Base-by-base conservation (phyloP, 2,329 filamentous ascomycete genomes). In the Aspergillus sp. region DNA sequence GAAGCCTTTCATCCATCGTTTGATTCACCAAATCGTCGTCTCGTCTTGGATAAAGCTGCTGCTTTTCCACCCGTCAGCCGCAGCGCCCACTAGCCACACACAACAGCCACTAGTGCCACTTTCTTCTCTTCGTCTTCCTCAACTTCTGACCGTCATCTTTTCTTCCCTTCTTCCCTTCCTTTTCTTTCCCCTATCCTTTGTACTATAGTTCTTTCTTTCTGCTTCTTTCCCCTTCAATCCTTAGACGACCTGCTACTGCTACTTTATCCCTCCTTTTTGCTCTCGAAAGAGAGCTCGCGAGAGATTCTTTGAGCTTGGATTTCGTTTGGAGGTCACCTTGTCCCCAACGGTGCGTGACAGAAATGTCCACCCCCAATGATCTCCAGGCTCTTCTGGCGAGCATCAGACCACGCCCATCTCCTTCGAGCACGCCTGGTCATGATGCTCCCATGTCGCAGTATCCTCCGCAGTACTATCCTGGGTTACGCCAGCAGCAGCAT, bases 321-420 rank as follows among this genome's bases (percentile, higher is more conserved):
- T 51, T 50, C 47, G 43, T 50, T 54, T 57, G 50, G 54, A 56
- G 57, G 59, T 61, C 57, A 58, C 52, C 55, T 54, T 44, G 44
- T 39, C 47, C 43, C 42, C 42, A 47, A 19, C 19, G 59, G 59
- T 58, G 60, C 58, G 60, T 51, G 65, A 59, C 65, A 68, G 68
- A 67, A 69, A 73, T 73, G 70, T 72, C 70, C 50, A 67, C 66
- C 57, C 65, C 66, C 46, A 67, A 64, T 47, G 68, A 73, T 61
- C 58, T 73, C 45, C 69, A 72, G 58, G 67, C 70, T 57, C 65
- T 73, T 31, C 61, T 73, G 56, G 68, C 70, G 41, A 71, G 66
- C 49, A 68, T 73, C 51, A 64, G 65, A 49, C 64, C 68, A 11
- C 68, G 70, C 37, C 65, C 64, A 26, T 63, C 62, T 35, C 61